These are phyloP conservation scores for Kwoniella heveanensis DNA, from an alignment of 768 basidiomycete genomes.

Conservation along the genomic window DNA sequence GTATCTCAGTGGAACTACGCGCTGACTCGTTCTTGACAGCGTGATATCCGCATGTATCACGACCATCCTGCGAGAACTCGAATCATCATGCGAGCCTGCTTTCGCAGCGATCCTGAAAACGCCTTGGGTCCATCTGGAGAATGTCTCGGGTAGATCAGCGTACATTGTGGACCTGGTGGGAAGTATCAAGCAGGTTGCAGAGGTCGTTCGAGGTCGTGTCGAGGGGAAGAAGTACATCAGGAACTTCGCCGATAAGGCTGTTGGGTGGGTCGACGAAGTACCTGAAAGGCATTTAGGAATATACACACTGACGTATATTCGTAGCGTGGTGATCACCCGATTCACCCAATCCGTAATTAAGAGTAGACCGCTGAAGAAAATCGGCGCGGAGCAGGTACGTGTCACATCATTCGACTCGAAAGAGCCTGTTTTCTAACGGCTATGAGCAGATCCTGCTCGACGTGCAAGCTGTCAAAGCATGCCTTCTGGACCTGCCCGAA, in stretches of 20 bases:
- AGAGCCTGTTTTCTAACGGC: too few species aligned
- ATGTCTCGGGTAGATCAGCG: constrained; percentile 82
- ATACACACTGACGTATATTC: too few species aligned
- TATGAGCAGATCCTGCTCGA: constrained; percentile 78
- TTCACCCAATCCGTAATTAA: constrained; percentile 88
- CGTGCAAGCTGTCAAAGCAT: constrained; percentile 80
- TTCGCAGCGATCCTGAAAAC: constrained; percentile 75
- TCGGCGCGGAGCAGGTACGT: constrained; percentile 88
- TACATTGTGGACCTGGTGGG: constrained; percentile 77
- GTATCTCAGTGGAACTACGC: too few species aligned
- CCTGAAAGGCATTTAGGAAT: constrained; percentile 22
- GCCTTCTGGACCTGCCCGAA: constrained; percentile 79
- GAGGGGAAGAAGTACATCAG: constrained; percentile 94
- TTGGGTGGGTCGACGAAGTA: constrained; percentile 64
- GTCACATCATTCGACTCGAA: background rate
- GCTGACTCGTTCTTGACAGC: constrained; percentile 57
- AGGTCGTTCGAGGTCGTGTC: constrained; percentile 73
- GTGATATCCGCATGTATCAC: constrained; percentile 81
- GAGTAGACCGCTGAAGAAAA: constrained; percentile 86
- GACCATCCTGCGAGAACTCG: constrained; percentile 79
- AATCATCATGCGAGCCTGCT: constrained; percentile 75
- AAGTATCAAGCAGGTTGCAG: constrained; percentile 73
- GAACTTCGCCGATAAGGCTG: constrained; percentile 90
- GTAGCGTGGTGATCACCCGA: constrained; percentile 75
- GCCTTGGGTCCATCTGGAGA: constrained; percentile 74